Base-by-base conservation (phyloP, 1,284 basidiomycete species). In the Kalmanozyma brasiliensis region DNA sequence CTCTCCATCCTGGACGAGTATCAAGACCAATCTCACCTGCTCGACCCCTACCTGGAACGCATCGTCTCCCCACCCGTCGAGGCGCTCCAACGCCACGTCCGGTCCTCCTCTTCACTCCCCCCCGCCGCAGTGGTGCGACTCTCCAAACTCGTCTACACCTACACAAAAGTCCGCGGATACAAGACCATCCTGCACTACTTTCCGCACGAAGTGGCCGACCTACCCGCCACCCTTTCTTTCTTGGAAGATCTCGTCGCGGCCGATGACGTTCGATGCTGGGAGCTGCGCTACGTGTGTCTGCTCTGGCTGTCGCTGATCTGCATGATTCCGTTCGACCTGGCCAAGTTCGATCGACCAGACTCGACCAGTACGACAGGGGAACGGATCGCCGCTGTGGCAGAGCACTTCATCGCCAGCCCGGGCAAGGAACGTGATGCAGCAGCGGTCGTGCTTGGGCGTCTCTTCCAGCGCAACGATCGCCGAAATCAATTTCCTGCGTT, bases 261-360 rank as follows among this genome's bases (percentile, higher is more conserved):
- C 2, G 14, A 8, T 3, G 11, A 2, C 19, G 32, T 19, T 14
- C n/a, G 20, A 9, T 53, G 58, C 37, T 98, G 96, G 96, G 85
- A 90, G 41, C 83, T 94, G 46, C 89, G 93, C 55, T 94, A 96
- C 76, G 86, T 91, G 14, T 85, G 92, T 20, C 85, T 98, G 5
- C 85, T 98, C 2, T 98, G 96, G 95, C 86, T 98, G 11, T 92
- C 93, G 16, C 87, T 98, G 16, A 90, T 98, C 48, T 91, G 91
- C 83, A 93, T 93, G 84, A 89, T 98, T 19, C 96, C 96, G 0
- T 99, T 99, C 81, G 89, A 92, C 78, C 85, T 99, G 42, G 85
- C 88, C 16, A 91, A 92, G 62, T 92, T 97, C 52, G 91, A 94
- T 76, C 49, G 69, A n/a, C 87, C 88, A 49, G 80, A 78, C 11